Percentiles rank a stretch among this genome's conserved stretches.
phyloP scores from a whole-genome alignment of 331 rosid species.

The Prunus yedoensis region DNA sequence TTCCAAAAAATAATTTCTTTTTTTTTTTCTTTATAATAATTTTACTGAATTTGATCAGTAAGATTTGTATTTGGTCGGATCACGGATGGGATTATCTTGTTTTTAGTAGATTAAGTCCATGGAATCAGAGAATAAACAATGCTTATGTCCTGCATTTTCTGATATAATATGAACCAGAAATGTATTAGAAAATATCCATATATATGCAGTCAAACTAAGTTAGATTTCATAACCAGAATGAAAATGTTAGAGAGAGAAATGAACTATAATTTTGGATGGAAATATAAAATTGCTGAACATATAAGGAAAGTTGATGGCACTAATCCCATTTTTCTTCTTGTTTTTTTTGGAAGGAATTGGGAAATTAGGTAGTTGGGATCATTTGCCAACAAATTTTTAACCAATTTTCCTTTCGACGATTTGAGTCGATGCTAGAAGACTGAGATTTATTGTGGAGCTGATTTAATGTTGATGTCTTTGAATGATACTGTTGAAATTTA shows the following conservation, averaged over 20 bases:
- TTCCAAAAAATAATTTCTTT: too few relatives aligned
- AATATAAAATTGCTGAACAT: not conserved
- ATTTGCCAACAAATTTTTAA: not conserved
- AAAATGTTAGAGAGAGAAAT: not conserved
- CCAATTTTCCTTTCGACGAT: not conserved
- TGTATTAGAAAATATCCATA: not conserved
- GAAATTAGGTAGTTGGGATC: not conserved
- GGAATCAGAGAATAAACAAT: not conserved
- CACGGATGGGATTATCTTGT: slow-evolving; percentile 8
- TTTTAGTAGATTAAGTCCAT: not conserved
- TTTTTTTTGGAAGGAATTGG: not conserved
- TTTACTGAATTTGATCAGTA: not conserved
- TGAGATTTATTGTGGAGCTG: not conserved
- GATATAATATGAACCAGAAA: not conserved
- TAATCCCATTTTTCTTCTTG: too few relatives aligned
- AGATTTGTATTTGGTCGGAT: slow-evolving; percentile 18
- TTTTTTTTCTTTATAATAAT: not conserved
- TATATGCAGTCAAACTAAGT: not conserved
- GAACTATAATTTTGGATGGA: not conserved
- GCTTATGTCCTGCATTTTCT: not conserved
- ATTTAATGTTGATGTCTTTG: not conserved
- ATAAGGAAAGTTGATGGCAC: not conserved
- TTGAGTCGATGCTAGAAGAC: not conserved
- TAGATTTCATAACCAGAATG: not conserved
- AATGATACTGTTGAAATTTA: too few relatives aligned